Percentiles rank a stretch among this genome's conserved stretches.
These are phyloP conservation scores for Lomentospora prolificans DNA, from an alignment of 2,329 filamentous ascomycete genomes.

Conservation along the genomic window DNA sequence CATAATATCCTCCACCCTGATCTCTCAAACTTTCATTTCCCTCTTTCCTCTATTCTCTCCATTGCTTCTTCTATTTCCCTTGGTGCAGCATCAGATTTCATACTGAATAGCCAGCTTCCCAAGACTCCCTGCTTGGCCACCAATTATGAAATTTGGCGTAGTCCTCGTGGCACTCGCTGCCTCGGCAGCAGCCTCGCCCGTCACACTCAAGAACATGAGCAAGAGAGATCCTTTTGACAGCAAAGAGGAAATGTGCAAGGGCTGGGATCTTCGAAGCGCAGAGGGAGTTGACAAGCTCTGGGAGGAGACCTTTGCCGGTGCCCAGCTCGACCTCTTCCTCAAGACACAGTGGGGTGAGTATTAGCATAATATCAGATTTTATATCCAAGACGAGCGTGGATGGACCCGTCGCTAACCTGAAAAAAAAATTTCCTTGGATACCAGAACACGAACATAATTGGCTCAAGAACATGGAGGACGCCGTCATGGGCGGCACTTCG, in stretches of 20 bases:
- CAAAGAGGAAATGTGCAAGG: slow-evolving; percentile 9
- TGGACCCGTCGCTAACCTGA: neutral
- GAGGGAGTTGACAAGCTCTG: slow-evolving; percentile 8
- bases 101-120: neutral
- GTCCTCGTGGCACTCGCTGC: neutral
- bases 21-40: too few relatives aligned
- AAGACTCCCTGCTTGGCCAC: too few relatives aligned
- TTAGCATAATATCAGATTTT: neutral
- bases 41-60: too few relatives aligned
- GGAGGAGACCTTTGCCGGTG: slow-evolving; percentile 1
- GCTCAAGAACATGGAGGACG: slow-evolving; percentile 9
- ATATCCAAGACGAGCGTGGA: neutral
- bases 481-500: slow-evolving; percentile 6
- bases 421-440: too few relatives aligned
- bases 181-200: neutral
- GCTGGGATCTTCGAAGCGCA: slow-evolving; percentile 6
- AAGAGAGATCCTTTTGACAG: neutral
- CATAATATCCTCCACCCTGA: too few relatives aligned
- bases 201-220: too few relatives aligned
- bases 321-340: slow-evolving; percentile 8
- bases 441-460: slow-evolving; percentile 9
- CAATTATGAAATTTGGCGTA: neutral
- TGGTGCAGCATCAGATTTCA: neutral
- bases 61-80: too few relatives aligned
- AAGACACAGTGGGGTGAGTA: slow-evolving; percentile 5